Base-by-base conservation (phyloP, 2,329 filamentous ascomycete genomes). In the Monilinia polystroma region DNA sequence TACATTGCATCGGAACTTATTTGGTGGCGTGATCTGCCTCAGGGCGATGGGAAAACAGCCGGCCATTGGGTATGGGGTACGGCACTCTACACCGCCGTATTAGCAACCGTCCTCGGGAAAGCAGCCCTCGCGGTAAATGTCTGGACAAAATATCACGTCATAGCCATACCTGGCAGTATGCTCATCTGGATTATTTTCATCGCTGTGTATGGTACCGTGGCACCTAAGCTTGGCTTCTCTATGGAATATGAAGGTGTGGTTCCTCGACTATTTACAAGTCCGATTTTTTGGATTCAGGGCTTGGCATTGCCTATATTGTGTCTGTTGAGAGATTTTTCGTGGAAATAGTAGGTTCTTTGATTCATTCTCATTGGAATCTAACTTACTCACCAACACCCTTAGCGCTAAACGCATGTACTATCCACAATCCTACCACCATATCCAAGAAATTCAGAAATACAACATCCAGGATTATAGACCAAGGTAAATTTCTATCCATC, bases 401-500 rank as follows among this genome's bases (percentile, higher is more conserved):
- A 81, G 80, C 74, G 88, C 87, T 69, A 97, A 97, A 83, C 87
- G 95, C 71, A 97, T 99, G 93, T 99, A 98, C 81, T 90, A 89
- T 73, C 95, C 95, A 29, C 91, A 97, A 80, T 88, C 92, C 54
- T 99, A 99, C 76, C 95, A 99, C 74, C 95, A 99, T 78, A 95
- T 99, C 70, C 95, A 99, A 79, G 95, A 99, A 81, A 99, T 99
- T 73, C 95, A 99, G 79, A 99, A 99, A 81, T 99, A 98, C 81
- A 99, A 99, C 75, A 97, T 99, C 68, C 95, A 99, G 81, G 95
- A 99, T 81, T 99, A 99, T 80, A 85, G 95, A 76, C 95, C 95
- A 69, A 89, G 95, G 91, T 93, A 85, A 73, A 85, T 82, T 62
- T 12, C 45, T 43, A 16, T 51, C 41, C 16, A 23, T 68, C 58